Base-by-base conservation (phyloP, 2,329 filamentous ascomycete species). In the Aspergillus novofumigatus region DNA sequence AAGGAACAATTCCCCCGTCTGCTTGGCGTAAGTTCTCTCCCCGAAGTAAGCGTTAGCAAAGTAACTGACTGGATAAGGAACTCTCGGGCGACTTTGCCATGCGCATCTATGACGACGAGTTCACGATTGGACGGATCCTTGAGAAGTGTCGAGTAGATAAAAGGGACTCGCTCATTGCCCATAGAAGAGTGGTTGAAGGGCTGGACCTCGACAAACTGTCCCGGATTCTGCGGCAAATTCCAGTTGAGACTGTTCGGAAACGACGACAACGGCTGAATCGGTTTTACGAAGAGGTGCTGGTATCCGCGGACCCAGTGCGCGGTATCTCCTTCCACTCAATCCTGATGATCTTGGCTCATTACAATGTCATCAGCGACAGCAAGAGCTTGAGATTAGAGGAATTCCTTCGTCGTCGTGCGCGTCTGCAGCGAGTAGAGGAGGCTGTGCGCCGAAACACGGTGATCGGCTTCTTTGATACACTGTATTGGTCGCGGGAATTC, bases 281-380 rank as follows among this genome's bases (percentile, higher is more conserved):
- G n/a, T 99, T 99, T 74, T 99, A 91, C 69, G 92, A 97, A 74
- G 95, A 99, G 77, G 90, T 97, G 21, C 85, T 97, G 73, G 91
- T 97, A 5, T 93, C 92, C 4, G 91, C 92, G 4, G 92, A 99
- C 72, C 89, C 88, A 1, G 91, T 95, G 67, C 84, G 85, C 60
- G 94, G 94, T 50, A 95, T 99, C 58, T 88, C 90, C 0, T 99
- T 99, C 73, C 94, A 91, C 3, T 88, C 89, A 6, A 88, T 97
- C 23, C 81, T 99, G 52, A 94, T 99, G 89, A 95, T 96, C 59
- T 81, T 99, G 56, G 93, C 95, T 35, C 94, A 99, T 75, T 96
- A 99, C 81, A 99, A 97, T 69, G 92, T 99, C 69, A 99, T 99
- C 72, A 96, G 88, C 65, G 94, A 99, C 75, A 97, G 89, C 78